A percentile compares a stretch with the other conserved stretches of the same genome.
These are phyloP conservation scores for Lophiotrema nucula DNA, from an alignment of 495 filamentous ascomycete species.

Conservation along the genomic window DNA sequence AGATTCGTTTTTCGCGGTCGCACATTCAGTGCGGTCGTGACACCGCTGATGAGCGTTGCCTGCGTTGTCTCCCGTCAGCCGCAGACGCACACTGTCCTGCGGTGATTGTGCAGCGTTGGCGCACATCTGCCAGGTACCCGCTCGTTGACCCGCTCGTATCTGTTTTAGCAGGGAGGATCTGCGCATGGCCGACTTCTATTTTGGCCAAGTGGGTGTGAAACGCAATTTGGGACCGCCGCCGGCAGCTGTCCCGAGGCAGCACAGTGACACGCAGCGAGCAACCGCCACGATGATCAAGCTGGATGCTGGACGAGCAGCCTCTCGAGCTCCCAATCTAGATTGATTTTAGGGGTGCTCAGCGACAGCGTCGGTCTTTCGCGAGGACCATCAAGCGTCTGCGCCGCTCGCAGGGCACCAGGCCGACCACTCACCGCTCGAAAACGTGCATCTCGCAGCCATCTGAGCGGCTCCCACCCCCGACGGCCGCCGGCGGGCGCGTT, in stretches of 20 bases:
- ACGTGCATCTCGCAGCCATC: constrained; percentile 1
- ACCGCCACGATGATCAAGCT: neutral
- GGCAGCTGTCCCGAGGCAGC: neutral
- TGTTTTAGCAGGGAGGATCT: constrained; percentile 25
- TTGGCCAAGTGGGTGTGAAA: constrained; percentile 20
- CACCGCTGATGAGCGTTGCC: neutral
- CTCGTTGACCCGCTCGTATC: constrained; percentile 5
- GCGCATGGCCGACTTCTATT: constrained; percentile 23
- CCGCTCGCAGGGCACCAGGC: neutral
- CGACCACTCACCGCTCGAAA: constrained; percentile 13
- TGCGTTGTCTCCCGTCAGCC: constrained; percentile 3
- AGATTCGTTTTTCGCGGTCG: neutral
- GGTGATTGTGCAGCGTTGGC: neutral
- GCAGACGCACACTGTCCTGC: neutral
- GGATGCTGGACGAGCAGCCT: neutral
- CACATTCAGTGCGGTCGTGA: neutral
- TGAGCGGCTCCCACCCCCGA: constrained; percentile 15
- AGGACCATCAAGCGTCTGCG: neutral
- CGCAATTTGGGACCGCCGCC: constrained; percentile 16
- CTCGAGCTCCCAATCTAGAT: neutral
- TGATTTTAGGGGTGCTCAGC: too few relatives aligned
- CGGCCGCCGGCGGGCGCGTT: neutral
- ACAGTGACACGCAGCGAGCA: neutral
- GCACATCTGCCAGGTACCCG: constrained; percentile 27
- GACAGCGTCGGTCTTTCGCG: too few relatives aligned